Base-by-base conservation (phyloP, 176 grass and related monocot genomes). In the Triticum dicoccoides region DNA sequence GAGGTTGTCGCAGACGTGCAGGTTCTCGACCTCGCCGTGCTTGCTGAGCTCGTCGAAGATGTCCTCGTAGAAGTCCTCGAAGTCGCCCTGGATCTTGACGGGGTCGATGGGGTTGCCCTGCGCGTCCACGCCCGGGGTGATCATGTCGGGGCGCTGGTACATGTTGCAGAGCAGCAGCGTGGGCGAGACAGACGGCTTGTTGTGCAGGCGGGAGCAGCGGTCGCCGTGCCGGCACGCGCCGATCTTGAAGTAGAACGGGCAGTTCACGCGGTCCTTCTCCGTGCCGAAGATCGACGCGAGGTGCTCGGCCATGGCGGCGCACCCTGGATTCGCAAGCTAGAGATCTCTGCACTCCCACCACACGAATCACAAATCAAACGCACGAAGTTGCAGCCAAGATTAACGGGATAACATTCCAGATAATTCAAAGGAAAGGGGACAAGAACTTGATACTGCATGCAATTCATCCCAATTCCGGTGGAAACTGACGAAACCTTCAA, bases 51-150 rank as follows among this genome's bases (percentile, higher is more conserved):
- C 96, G 52, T 88, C 79, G 64, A 92, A 98, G 65, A 98, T 96
- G 79, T 98, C 97, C 86, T 98, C 96, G 54, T 98, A 96, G 41
- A 98, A 98, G 75, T 90, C 93, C 75, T 98, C 97, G 58, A 98
- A 98, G 85, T 98, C 88, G 25, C 92, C 90, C 85, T 98, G 97
- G 82, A 98, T 96, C 76, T 91, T 95, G 24, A 30, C 42, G 29
- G 83, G 91, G 8, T 92, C 80, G 74, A 95, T 91, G 24, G 86
- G 83, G 80, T 95, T 88, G 13, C 93, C 93, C 88, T 92, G 93
- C 65, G 86, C 83, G 79, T 95, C 93, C 18, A 92, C 24, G 15
- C 93, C 93, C 1, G 90, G 93, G 37, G 93, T 95, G 80, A 95
- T 90, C 83, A 95, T 92, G 76, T 95, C 90, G 3, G 93, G 93